These are phyloP conservation scores for Butyriboletus loyo DNA, from an alignment of 768 basidiomycete genomes.

Conservation along the genomic window DNA sequence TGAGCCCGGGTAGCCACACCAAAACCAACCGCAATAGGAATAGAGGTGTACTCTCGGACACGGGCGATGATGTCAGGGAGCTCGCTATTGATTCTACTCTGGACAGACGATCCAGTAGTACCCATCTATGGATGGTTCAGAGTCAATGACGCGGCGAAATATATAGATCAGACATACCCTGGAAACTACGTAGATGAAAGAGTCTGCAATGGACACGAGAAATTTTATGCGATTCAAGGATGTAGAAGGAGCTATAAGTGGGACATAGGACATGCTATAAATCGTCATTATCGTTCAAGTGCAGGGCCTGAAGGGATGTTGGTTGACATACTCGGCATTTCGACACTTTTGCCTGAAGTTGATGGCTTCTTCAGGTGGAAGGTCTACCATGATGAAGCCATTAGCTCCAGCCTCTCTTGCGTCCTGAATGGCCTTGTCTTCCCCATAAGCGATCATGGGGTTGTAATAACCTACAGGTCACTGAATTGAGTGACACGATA, in stretches of 20 bases:
- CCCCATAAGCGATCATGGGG: slow-evolving; percentile 91
- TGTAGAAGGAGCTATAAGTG: slow-evolving; percentile 93
- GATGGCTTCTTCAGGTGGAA: slow-evolving; percentile 95
- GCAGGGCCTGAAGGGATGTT: background rate
- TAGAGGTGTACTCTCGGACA: slow-evolving; percentile 71
- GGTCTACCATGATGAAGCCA: slow-evolving; percentile 96
- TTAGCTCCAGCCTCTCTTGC: slow-evolving; percentile 90
- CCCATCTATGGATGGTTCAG: slow-evolving; percentile 70
- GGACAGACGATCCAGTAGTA: slow-evolving; percentile 88
- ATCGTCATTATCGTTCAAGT: slow-evolving; percentile 1
- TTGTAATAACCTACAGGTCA: slow-evolving; percentile 85
- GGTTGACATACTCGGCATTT: slow-evolving; percentile 61
- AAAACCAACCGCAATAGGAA: slow-evolving; percentile 94
- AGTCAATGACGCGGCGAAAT: background rate
- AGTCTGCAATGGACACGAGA: slow-evolving; percentile 89
- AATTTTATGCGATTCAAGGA: slow-evolving; percentile 84
- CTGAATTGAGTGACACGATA: background rate
- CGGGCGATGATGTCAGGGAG: slow-evolving; percentile 84
- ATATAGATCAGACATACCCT: slow-evolving; percentile 50
- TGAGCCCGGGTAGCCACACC: slow-evolving; percentile 90
- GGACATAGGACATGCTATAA: slow-evolving; percentile 86
- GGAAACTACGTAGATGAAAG: slow-evolving; percentile 98
- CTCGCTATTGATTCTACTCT: slow-evolving; percentile 63
- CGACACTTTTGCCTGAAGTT: slow-evolving; percentile 87
- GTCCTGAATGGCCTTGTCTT: slow-evolving; percentile 90